Conservation (phyloP, 2,329 filamentous ascomycete genomes). For the Neophaeococcomyces mojaviensis region DNA sequence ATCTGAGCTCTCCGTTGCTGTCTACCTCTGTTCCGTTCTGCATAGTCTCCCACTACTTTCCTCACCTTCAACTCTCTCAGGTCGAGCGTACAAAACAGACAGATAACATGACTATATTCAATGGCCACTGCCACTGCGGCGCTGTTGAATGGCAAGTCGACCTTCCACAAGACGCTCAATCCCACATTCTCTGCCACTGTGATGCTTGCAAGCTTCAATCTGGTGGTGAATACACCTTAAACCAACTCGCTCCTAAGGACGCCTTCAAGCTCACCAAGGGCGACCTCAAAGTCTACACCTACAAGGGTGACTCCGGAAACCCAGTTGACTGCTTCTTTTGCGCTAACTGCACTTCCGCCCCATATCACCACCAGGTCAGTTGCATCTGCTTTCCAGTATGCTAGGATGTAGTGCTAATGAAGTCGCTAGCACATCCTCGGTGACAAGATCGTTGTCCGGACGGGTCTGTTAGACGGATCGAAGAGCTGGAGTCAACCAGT, state of each 20-base stretch:
- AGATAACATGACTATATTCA: conserved; percentile 33
- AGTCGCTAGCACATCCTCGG: conserved; percentile 40
- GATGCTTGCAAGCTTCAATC: conserved; percentile 49
- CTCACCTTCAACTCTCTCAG: not conserved
- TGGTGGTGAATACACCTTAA: conserved; percentile 46
- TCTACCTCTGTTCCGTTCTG: not conserved
- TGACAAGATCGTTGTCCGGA: conserved; percentile 47
- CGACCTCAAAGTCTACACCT: conserved; percentile 45
- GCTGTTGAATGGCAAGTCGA: conserved; percentile 46
- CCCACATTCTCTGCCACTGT: conserved; percentile 45
- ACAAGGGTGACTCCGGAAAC: conserved; percentile 50
- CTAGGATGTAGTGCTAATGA: too few relatives aligned
- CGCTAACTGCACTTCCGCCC: conserved; percentile 48
- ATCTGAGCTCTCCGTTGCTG: too few relatives aligned
- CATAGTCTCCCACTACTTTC: not conserved
- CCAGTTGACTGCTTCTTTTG: conserved; percentile 52
- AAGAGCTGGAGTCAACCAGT: conserved; percentile 41
- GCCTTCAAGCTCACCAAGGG: conserved; percentile 48
- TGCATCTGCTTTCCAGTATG: too few relatives aligned
- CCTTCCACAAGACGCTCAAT: conserved; percentile 35
- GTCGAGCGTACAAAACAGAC: conserved; percentile 21
- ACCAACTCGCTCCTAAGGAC: conserved; percentile 46
- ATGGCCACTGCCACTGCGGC: conserved; percentile 50
- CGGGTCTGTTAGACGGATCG: conserved; percentile 40
- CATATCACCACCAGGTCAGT: conserved; percentile 49